Conservation (phyloP, 2,329 filamentous ascomycete species). For the Cladophialophora exuberans region DNA sequence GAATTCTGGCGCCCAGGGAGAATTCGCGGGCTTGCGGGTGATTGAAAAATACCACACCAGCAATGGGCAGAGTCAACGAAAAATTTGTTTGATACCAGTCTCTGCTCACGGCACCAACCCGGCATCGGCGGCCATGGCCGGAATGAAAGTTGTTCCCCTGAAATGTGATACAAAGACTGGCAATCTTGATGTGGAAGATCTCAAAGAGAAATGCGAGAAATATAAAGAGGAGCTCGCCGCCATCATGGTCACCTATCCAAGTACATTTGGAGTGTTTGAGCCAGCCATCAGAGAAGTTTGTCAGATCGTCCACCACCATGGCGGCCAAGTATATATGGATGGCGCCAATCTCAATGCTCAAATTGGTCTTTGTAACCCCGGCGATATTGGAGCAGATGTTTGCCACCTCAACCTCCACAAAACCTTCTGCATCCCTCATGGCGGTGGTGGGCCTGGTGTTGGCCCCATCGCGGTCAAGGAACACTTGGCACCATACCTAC, state of each 20-base stretch:
- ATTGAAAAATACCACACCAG: constrained; percentile 83
- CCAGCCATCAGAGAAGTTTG: constrained; percentile 84
- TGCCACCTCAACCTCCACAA: constrained; percentile 98
- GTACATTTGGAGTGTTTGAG: constrained; percentile 94
- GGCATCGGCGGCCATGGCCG: constrained; percentile 91
- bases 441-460: constrained; percentile 89
- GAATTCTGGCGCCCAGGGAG: constrained; percentile 94
- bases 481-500: constrained; percentile 76
- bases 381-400: constrained; percentile 93
- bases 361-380: constrained; percentile 91
- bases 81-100: constrained; percentile 92
- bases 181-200: constrained; percentile 84
- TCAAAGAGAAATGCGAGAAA: constrained; percentile 86
- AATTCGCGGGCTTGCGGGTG: constrained; percentile 85
- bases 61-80: constrained; percentile 67
- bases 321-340: constrained; percentile 97
- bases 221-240: constrained; percentile 82
- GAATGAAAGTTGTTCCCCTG: constrained; percentile 89
- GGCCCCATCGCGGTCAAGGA: constrained; percentile 90
- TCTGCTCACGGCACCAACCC: constrained; percentile 97
- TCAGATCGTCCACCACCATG: constrained; percentile 80
- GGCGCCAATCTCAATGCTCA: constrained; percentile 99
- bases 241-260: constrained; percentile 97
- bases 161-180: constrained; percentile 88
- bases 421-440: constrained; percentile 98